phyloP scores from a whole-genome alignment of 2,329 filamentous ascomycete genomes.

The Didymella exigua region DNA sequence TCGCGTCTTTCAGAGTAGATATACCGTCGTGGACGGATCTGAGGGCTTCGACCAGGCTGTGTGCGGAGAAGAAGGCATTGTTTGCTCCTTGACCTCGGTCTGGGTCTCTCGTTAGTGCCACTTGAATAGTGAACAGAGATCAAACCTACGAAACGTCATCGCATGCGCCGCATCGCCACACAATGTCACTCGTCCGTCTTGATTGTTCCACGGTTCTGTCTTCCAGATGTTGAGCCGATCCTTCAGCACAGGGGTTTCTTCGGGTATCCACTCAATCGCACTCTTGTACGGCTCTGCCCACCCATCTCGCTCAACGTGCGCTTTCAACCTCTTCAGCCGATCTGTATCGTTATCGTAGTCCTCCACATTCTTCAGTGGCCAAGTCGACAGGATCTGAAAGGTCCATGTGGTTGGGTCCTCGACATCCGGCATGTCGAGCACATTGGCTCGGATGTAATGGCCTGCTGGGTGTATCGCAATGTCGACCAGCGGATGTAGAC shows the following conservation, averaged over 20 bases:
- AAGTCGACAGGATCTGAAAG: constrained; percentile 44
- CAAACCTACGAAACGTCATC: constrained; percentile 46
- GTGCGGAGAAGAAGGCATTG: constrained; percentile 45
- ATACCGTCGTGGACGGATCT: constrained; percentile 22
- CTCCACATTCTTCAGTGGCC: constrained; percentile 33
- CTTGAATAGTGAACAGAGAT: background rate
- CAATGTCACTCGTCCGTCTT: constrained; percentile 41
- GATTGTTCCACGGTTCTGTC: constrained; percentile 43
- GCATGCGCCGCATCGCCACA: constrained; percentile 50
- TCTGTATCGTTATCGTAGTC: constrained; percentile 36
- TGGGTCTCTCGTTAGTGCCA: constrained; percentile 8
- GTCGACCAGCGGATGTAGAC: constrained; percentile 37
- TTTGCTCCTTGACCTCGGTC: constrained; percentile 49
- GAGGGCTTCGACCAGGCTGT: constrained; percentile 35
- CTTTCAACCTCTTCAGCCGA: constrained; percentile 34
- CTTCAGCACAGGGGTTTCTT: constrained; percentile 34
- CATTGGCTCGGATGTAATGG: constrained; percentile 38
- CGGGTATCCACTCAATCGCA: constrained; percentile 42
- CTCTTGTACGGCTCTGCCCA: constrained; percentile 46
- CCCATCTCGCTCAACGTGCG: constrained; percentile 30
- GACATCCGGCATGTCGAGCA: constrained; percentile 41
- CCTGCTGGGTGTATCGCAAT: constrained; percentile 41
- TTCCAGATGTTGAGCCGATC: constrained; percentile 47
- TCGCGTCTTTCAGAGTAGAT: constrained; percentile 19
- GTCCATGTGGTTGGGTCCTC: constrained; percentile 45